phyloP scores from a whole-genome alignment of 208 protist species.

The Acanthamoeba healyi region DNA sequence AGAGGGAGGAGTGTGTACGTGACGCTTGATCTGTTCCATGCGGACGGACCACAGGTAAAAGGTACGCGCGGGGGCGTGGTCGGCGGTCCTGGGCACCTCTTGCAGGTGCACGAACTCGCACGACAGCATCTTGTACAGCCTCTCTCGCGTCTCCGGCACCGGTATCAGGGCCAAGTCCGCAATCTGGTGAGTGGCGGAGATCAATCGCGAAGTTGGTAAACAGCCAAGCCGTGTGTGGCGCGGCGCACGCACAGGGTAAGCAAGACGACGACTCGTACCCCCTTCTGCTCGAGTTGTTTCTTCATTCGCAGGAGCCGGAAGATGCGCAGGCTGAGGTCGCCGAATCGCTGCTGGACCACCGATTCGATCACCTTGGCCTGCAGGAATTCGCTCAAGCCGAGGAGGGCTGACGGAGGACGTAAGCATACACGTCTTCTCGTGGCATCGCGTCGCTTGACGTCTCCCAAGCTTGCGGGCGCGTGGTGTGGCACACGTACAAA shows the following conservation, averaged over 20 bases:
- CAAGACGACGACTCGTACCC: neutral
- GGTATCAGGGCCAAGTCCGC: constrained; percentile 37
- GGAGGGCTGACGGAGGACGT: neutral
- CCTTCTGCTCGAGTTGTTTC: constrained; percentile 63
- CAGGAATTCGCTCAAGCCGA: constrained; percentile 58
- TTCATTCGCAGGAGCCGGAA: constrained; percentile 59
- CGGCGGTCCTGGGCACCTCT: constrained; percentile 52
- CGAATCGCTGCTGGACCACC: constrained; percentile 41
- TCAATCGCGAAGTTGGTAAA: too few species aligned
- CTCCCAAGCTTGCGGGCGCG: neutral
- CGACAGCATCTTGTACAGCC: constrained; percentile 61
- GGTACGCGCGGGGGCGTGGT: constrained; percentile 55
- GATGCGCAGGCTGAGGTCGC: constrained; percentile 61
- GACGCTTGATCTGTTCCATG: constrained; percentile 50
- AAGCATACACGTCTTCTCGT: neutral
- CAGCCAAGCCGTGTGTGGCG: too few species aligned
- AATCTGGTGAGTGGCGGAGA: neutral
- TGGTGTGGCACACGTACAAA: neutral
- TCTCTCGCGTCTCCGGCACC: constrained; percentile 22
- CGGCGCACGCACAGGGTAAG: too few species aligned
- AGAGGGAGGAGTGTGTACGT: neutral
- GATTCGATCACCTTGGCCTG: constrained; percentile 65
- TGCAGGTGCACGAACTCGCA: constrained; percentile 68
- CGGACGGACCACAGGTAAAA: constrained; percentile 72
- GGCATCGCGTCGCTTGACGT: too few species aligned